Evolutionary conservation across 108 stramenopile species (phyloP).

Genomic region (Pseudonitzschia delicatissima): DNA sequence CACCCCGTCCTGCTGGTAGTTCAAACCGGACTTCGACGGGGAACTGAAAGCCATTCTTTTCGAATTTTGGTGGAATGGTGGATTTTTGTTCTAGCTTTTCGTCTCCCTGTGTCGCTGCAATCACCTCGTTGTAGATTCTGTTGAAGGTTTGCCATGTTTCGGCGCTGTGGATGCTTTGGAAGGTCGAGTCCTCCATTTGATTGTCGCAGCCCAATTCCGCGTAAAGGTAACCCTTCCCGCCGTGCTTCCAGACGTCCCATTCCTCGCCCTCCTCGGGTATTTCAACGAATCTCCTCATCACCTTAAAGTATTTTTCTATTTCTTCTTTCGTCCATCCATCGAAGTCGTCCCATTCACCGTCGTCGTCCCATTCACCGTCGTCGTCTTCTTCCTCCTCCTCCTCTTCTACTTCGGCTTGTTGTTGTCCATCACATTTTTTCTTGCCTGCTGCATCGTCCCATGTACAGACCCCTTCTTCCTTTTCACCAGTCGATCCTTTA

Average conservation of each 20-base stretch:
- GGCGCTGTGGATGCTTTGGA: constrained; percentile 4
- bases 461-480: background rate
- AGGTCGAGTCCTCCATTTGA: background rate
- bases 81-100: background rate
- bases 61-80: background rate
- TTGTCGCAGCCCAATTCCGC: background rate
- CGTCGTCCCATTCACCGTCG: background rate
- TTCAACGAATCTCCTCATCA: background rate
- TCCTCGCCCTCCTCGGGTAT: background rate
- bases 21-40: constrained; percentile 11
- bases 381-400: background rate
- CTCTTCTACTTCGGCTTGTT: background rate
- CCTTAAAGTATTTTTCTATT: background rate
- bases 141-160: constrained; percentile 19
- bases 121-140: constrained; percentile 1
- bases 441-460: background rate
- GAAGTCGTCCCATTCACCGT: no score
- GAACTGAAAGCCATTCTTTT: constrained; percentile 13
- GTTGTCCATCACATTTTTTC: background rate
- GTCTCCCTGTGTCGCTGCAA: background rate
- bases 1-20: constrained; percentile 8
- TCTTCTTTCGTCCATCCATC: background rate
- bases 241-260: background rate
- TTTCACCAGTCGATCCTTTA: no score
- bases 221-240: background rate